Percentiles rank a stretch among this genome's conserved stretches.
Evolutionary conservation across 805 yeast genomes (phyloP).

Genomic region (Saturnispora dispora): DNA sequence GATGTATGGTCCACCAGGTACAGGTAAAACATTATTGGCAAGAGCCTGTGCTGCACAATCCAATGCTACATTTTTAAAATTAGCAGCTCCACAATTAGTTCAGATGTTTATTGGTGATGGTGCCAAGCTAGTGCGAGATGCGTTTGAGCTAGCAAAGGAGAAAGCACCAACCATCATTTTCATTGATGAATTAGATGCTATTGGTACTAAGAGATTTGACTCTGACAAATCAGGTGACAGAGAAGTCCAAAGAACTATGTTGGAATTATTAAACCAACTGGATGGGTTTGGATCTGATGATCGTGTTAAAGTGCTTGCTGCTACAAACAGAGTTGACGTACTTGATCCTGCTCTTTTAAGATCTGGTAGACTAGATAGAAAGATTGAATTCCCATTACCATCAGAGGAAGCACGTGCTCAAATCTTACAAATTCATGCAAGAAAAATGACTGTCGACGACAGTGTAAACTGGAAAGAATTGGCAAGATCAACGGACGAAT

Average conservation of each 20-base stretch:
- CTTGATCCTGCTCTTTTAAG: slow-evolving; percentile 97
- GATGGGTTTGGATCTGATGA: slow-evolving; percentile 98
- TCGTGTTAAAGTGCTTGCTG: slow-evolving; percentile 93
- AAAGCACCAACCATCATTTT: slow-evolving; percentile 97
- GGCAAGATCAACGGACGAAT: slow-evolving; percentile 96
- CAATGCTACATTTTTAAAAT: slow-evolving; percentile 89
- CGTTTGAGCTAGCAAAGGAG: slow-evolving; percentile 94
- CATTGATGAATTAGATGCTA: slow-evolving; percentile 97
- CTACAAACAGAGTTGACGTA: slow-evolving; percentile 96
- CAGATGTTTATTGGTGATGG: slow-evolving; percentile 99
- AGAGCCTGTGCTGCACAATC: slow-evolving; percentile 99
- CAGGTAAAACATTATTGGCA: slow-evolving; percentile 94
- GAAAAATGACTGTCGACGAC: slow-evolving; percentile 90
- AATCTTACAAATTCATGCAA: slow-evolving; percentile 91
- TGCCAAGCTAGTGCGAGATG: slow-evolving; percentile 94
- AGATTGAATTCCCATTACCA: slow-evolving; percentile 96
- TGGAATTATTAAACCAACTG: slow-evolving; percentile 91
- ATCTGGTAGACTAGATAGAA: slow-evolving; percentile 96
- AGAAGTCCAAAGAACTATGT: slow-evolving; percentile 98
- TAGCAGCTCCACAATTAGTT: slow-evolving; percentile 96
- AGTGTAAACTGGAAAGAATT: slow-evolving; percentile 96
- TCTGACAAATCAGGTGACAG: slow-evolving; percentile 96
- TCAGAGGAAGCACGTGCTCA: slow-evolving; percentile 96
- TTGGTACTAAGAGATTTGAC: slow-evolving; percentile 96
- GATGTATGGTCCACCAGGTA: slow-evolving; percentile 99